phyloP scores from a whole-genome alignment of 2,329 filamentous ascomycete genomes.

The Colletotrichum siamense region DNA sequence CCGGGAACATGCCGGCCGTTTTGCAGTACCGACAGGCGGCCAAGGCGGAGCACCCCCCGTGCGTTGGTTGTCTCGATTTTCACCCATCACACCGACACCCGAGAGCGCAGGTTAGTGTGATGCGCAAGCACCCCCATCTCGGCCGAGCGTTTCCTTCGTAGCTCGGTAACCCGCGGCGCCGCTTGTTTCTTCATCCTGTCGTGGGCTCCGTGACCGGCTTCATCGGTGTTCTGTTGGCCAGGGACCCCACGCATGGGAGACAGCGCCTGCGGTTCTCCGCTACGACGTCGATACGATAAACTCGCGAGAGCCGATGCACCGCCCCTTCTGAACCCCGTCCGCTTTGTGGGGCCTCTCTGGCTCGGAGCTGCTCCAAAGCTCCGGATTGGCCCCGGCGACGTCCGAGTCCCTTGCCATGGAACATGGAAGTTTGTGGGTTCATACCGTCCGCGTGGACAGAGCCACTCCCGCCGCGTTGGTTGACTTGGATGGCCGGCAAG shows the following conservation, averaged over 20 bases:
- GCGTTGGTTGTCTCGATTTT: not conserved
- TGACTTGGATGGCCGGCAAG: not conserved
- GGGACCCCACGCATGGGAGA: not conserved
- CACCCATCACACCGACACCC: not conserved
- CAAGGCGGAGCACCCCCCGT: not conserved
- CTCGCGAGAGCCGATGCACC: not conserved
- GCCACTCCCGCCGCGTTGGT: not conserved
- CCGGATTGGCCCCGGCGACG: conserved; percentile 16
- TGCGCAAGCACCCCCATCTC: not conserved
- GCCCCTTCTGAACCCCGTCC: not conserved
- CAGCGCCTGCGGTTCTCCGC: not conserved
- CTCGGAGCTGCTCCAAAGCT: not conserved
- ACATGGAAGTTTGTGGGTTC: not conserved
- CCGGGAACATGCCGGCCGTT: not conserved
- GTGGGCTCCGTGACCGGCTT: not conserved
- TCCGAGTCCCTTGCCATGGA: not conserved
- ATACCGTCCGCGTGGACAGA: not conserved
- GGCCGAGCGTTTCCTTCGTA: not conserved
- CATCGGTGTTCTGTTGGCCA: not conserved
- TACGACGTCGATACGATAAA: not conserved
- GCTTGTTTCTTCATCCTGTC: not conserved
- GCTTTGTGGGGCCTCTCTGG: not conserved
- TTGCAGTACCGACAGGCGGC: not conserved
- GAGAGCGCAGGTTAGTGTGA: not conserved
- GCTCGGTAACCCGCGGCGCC: not conserved